Conservation (phyloP, 306 rosid genomes). For the Hippophae rhamnoides region DNA sequence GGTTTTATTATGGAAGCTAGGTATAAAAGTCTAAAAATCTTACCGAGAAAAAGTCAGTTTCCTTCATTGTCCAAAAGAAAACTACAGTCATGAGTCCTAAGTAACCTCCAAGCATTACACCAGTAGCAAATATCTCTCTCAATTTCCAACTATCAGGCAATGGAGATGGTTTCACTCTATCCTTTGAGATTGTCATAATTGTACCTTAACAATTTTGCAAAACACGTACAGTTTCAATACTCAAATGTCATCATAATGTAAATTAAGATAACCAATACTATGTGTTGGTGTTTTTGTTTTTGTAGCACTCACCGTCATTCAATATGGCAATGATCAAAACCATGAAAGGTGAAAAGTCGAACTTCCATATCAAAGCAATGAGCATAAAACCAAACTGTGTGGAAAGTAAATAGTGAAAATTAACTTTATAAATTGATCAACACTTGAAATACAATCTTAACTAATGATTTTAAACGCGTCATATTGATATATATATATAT, state of each 20-base stretch:
- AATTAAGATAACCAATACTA: not conserved
- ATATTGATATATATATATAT: not conserved
- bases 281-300: not conserved
- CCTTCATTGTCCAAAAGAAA: conserved; percentile 79
- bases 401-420: conserved; percentile 10
- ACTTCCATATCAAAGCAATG: conserved; percentile 90
- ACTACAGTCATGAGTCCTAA: conserved; percentile 89
- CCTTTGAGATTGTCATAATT: conserved; percentile 98
- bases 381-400: conserved; percentile 95
- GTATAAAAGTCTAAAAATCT: not conserved
- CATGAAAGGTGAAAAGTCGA: conserved; percentile 98
- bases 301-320: conserved; percentile 62
- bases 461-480: too few species aligned
- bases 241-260: not conserved
- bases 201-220: conserved; percentile 46
- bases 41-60: conserved; percentile 69
- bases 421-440: conserved; percentile 1
- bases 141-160: conserved; percentile 98
- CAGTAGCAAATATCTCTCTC: conserved; percentile 86
- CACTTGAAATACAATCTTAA: too few species aligned
- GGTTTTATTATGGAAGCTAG: not conserved
- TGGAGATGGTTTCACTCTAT: conserved; percentile 94
- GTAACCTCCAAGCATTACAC: conserved; percentile 87
- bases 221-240: conserved; percentile 17
- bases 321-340: conserved; percentile 94